Base-by-base conservation (phyloP, 2,329 filamentous ascomycete species). In the Chalaropsis thielavioides region DNA sequence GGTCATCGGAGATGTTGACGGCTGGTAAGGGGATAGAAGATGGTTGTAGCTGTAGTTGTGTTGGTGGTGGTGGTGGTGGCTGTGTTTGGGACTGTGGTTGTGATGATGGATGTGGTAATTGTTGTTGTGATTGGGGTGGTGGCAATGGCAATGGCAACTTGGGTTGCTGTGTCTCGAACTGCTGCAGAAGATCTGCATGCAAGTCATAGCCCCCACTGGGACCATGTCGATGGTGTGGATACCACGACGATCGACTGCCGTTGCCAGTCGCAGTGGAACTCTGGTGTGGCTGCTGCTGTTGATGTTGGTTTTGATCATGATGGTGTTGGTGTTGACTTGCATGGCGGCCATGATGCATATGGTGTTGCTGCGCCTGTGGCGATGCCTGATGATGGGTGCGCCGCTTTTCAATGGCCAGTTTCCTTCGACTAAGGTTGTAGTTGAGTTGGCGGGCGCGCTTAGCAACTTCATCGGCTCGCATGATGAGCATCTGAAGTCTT, bases 401-500 rank as follows among this genome's bases (percentile, higher is more conserved):
- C 43, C 87, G 80, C 64, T 83, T 81, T 60, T 86, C 77, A 68
- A 92, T 89, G n/a, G 86, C 87, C 64, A 83, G 83, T 70, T 85
- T 86, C 62, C 89, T 84, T 61, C 86, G 86, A 71, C 87, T 89
- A 61, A 95, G 76, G 54, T 88, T 83, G 71, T 94, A 90, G 69
- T 91, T 92, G 19, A 95, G 81, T 73, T 92, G 88, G 46, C 89
- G 82, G 13, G 90, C 79, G 69, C 76, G 76, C 40, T 76, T 75
- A 17, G 79, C 79, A 17, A 82, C 85, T 77, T 90, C 87, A 72
- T 95, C 90, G 2, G 90, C 90, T 71, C 86, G 84, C 72, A 90
- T 89, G 69, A 89, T 90, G 54, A 95, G 82, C 69, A 88, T 81
- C 44, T 84, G 83, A 43, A 95, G 77, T 68, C 90, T 87, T 73